Base-by-base conservation (phyloP, 257 asterid genomes). In the Penstemon barbatus region DNA sequence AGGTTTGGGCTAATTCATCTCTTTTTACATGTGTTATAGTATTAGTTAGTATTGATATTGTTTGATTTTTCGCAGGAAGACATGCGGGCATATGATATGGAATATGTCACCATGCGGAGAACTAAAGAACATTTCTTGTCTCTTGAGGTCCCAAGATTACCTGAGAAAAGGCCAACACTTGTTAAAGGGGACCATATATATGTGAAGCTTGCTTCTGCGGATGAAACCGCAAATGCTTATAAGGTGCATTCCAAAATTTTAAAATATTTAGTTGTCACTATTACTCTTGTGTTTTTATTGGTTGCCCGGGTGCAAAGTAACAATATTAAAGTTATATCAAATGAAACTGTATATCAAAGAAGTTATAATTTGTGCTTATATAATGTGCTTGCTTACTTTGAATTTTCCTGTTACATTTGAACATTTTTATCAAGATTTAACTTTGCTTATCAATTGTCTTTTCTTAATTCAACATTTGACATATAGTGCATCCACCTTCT, bases 131-230 rank as follows among this genome's bases (percentile, higher is more conserved):
- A 77, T 44, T 78, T 83, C 65, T 76, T 94, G 75, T 71, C 91
- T 46, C 96, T 94, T 52, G 95, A 80, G 86, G 97, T 94, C 75
- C 97, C 96, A 0, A 97, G 97, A 57, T 81, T 94, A 77, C 97
- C 99, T 19, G 97, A 94, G 85, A 94, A 82, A 78, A 84, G 99
- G 74, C 99, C 99, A 9, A 89, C 99, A 18, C 96, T 94, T 77
- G 90, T 89, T 67, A 41, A 2, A 50, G 97, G 99, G 57, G 97
- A 94, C 73, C 71, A 0, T 62, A 78, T 94, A 75, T 78, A 78
- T 69, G 97, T 73, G 69, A 83, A 62, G 71, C 83, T 76, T 80
- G 89, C 85, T 57, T 69, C 74, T 8, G 82, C 51, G 51, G 74
- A 77, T 75, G 84, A 74, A 74, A 57, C 40, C 10, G 66, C 63